A percentile compares a stretch with the other conserved stretches of the same genome.
Evolutionary conservation across 164 flowering plant genomes (phyloP).

Genomic region (Chimonanthus salicifolius): DNA sequence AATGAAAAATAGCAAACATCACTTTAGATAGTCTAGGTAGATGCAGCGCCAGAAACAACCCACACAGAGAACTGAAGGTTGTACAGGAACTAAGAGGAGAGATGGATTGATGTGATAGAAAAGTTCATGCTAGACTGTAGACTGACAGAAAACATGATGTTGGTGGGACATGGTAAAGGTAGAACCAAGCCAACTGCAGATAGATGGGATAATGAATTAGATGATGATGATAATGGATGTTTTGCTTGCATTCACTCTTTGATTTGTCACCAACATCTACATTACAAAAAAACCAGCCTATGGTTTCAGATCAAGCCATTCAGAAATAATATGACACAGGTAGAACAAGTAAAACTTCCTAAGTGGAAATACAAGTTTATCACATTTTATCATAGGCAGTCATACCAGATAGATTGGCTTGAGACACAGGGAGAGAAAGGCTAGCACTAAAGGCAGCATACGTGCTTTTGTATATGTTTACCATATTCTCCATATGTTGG

Average conservation of each 20-base stretch:
- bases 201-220: too few relatives aligned
- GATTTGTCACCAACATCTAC: not conserved
- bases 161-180: too few relatives aligned
- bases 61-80: too few relatives aligned
- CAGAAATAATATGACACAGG: constrained; percentile 1
- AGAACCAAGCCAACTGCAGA: too few relatives aligned
- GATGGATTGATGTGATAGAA: too few relatives aligned
- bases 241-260: constrained; percentile 1
- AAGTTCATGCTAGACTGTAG: too few relatives aligned
- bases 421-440: constrained; percentile 18
- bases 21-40: too few relatives aligned
- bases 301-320: constrained; percentile 7
- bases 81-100: too few relatives aligned
- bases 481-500: constrained; percentile 43
- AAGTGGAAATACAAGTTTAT: not conserved
- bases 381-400: not conserved
- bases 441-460: constrained; percentile 37
- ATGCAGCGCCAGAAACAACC: too few relatives aligned
- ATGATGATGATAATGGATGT: not conserved
- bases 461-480: constrained; percentile 43
- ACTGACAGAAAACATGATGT: too few relatives aligned
- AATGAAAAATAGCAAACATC: too few relatives aligned
- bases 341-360: not conserved
- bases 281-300: not conserved
- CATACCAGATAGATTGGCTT: constrained; percentile 23